Conservation (phyloP, 2,329 filamentous ascomycete species). For the Microdochium nivale region DNA sequence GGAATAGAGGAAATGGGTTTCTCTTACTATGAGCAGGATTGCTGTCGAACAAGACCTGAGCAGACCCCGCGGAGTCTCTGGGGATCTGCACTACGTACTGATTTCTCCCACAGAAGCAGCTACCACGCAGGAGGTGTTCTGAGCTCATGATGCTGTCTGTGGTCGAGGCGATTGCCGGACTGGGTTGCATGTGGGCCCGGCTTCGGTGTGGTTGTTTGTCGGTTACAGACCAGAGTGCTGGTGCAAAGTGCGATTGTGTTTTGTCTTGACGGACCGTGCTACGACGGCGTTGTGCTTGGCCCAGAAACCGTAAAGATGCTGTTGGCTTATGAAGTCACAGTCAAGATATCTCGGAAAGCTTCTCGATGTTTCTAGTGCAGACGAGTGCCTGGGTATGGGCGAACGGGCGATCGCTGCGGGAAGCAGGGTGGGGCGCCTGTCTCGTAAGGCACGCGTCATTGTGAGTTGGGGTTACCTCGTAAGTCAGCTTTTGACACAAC, state of each 20-base stretch:
- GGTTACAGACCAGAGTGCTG: too few relatives aligned
- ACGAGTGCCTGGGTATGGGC: neutral
- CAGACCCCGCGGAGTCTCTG: conserved; percentile 40
- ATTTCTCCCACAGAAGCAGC: conserved; percentile 81
- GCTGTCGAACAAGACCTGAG: conserved; percentile 69
- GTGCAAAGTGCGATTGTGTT: too few relatives aligned
- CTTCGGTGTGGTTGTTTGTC: too few relatives aligned
- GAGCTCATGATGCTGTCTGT: conserved; percentile 30
- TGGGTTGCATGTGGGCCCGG: too few relatives aligned
- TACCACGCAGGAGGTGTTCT: conserved; percentile 55
- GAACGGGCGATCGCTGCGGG: neutral
- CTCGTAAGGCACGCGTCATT: neutral
- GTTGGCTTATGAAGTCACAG: too few relatives aligned
- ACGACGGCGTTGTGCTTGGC: too few relatives aligned
- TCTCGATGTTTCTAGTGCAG: neutral
- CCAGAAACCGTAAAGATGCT: too few relatives aligned
- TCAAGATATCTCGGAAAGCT: neutral
- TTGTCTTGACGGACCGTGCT: neutral
- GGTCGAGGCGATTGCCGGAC: neutral
- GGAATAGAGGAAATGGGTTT: conserved; percentile 1
- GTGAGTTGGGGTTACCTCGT: neutral
- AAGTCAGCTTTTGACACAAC: too few relatives aligned
- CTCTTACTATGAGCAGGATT: conserved; percentile 62
- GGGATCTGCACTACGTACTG: conserved; percentile 70
- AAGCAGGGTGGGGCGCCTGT: neutral